These are phyloP conservation scores for Taphrina sp. DNA, from an alignment of 1,139 yeast species.

Conservation along the genomic window DNA sequence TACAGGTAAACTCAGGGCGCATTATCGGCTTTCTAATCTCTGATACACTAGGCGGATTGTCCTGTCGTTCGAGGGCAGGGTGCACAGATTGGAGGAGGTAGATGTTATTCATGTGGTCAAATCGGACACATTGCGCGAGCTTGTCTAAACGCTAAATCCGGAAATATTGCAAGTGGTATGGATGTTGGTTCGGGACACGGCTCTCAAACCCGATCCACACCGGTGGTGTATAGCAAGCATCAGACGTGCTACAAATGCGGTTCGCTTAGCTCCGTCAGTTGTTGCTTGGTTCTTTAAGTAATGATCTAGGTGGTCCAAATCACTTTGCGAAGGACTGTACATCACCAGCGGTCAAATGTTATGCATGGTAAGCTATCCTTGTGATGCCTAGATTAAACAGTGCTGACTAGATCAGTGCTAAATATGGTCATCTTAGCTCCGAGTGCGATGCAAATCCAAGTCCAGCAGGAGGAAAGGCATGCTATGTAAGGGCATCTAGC, in stretches of 20 bases:
- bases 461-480: slow-evolving; percentile 4
- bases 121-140: slow-evolving; percentile 73
- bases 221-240: neutral
- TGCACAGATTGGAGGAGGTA: slow-evolving; percentile 36
- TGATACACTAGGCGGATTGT: slow-evolving; percentile 51
- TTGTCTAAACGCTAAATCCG: slow-evolving; percentile 47
- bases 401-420: neutral
- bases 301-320: slow-evolving; percentile 13
- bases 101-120: slow-evolving; percentile 59
- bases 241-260: slow-evolving; percentile 23
- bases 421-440: slow-evolving; percentile 18
- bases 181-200: no score
- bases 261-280: neutral
- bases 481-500: slow-evolving; percentile 7
- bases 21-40: neutral
- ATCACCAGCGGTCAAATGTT: slow-evolving; percentile 10
- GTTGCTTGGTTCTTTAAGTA: neutral
- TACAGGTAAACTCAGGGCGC: slow-evolving; percentile 45
- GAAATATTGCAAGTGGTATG: neutral
- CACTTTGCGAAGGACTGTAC: slow-evolving; percentile 17
- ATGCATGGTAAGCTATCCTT: slow-evolving; percentile 8
- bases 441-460: slow-evolving; percentile 5
- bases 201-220: no score
- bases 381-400: neutral
- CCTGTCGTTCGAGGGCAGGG: slow-evolving; percentile 46